phyloP scores from a whole-genome alignment of 148 eudicot species.

The Drosera capensis region DNA sequence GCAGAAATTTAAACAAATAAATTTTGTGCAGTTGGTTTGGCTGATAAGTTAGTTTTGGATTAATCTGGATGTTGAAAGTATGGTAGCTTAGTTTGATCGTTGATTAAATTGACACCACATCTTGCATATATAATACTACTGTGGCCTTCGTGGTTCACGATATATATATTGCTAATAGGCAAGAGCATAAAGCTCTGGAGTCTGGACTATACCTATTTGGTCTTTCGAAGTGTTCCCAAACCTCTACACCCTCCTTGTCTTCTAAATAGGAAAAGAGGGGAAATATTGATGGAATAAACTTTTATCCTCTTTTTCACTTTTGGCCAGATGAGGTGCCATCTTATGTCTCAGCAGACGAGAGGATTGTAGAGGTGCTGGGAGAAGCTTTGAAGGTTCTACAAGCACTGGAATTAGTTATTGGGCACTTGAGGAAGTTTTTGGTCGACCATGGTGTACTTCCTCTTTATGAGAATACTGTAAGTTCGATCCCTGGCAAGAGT shows the following conservation, averaged over 20 bases:
- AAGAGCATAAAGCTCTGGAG: no score
- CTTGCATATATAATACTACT: no score
- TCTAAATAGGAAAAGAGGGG: not conserved
- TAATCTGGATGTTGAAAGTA: no score
- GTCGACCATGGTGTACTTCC: constrained; percentile 79
- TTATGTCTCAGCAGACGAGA: constrained; percentile 63
- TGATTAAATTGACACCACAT: no score
- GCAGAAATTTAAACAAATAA: no score
- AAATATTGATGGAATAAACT: not conserved
- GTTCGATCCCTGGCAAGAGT: constrained; percentile 5
- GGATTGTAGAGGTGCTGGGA: constrained; percentile 79
- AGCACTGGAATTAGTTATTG: constrained; percentile 68
- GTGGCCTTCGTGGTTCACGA: no score
- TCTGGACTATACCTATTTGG: no score
- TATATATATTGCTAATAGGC: no score
- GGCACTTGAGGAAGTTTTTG: constrained; percentile 82
- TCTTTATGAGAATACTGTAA: constrained; percentile 71
- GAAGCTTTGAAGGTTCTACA: constrained; percentile 70
- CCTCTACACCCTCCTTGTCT: not conserved
- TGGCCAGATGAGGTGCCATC: constrained; percentile 47
- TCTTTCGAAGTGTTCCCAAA: not conserved
- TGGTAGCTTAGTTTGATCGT: no score
- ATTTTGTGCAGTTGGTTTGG: no score
- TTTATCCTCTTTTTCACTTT: constrained; percentile 1
- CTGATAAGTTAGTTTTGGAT: no score